Evolutionary conservation across 768 basidiomycete species (phyloP), one percentile per base, ranked within the genome.

Genomic region (Lactifluus hygrophoroides): DNA sequence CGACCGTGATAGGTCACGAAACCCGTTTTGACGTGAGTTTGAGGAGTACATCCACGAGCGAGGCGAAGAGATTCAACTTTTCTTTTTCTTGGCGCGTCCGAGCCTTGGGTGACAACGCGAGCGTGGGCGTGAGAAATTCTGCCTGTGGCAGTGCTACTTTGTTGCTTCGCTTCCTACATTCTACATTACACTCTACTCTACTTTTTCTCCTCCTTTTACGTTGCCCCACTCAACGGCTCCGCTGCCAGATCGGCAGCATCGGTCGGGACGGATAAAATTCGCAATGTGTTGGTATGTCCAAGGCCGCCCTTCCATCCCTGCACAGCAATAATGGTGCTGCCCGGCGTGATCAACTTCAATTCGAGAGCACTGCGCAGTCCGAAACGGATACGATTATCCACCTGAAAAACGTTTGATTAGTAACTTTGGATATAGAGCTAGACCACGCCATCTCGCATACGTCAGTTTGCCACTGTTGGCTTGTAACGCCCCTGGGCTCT

Each of bases 271-370:
- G 82, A 83, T 65, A 94, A 73, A 61, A 94, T 80, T 50, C 91
- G 86, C 57, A 94, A 76, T 13, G 90, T 93, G 78, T 94, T 94
- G 64, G 92, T 94, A 75, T 96, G 93, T 32, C 94, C 94, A 45
- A 96, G 82, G 58, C 96, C 96, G 44, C 94, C 91, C 76, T 94
- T 95, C 95, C 95, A 99, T n/a, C 96, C 96, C 73, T 98, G 96
- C 5, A 99, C 88, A 49, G 95, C 95, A 62, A 98, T 78, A 68
- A 99, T 81, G 25, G 94, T 91, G 53, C 85, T 85, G 54, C 92
- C 90, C 37, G 91, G 84, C 67, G 84, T 83, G 76, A 98, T 85
- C 69, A 99, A 81, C 63, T 89, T 87, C 72, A 99, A 74, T 17
- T 75, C 79, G 45, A 97, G 77, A 3, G 90, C 96, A 69, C 78